phyloP scores from a whole-genome alignment of 2,329 filamentous ascomycete species.

The Allantophomopsis lycopodina region DNA sequence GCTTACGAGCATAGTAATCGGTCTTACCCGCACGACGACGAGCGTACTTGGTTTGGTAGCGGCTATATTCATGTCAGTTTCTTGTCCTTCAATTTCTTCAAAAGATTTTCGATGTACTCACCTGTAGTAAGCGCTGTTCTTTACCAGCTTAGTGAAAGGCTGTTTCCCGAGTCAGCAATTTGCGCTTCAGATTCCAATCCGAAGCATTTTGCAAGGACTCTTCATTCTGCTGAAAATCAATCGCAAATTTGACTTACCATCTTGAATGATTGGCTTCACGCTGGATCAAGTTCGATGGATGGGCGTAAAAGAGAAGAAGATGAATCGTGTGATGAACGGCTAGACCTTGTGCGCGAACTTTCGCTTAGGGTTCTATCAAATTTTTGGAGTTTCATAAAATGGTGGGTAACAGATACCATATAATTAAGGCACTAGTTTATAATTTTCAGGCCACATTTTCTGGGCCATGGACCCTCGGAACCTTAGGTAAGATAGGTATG shows the following conservation, averaged over 20 bases:
- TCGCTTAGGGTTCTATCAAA: slow-evolving; percentile 4
- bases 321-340: too few species aligned
- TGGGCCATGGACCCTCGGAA: too few species aligned
- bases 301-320: slow-evolving; percentile 12
- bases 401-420: slow-evolving; percentile 1
- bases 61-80: slow-evolving; percentile 37
- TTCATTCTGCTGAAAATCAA: slow-evolving; percentile 17
- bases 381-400: slow-evolving; percentile 3
- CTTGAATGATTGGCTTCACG: slow-evolving; percentile 34
- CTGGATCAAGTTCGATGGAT: slow-evolving; percentile 25
- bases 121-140: slow-evolving; percentile 99
- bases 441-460: too few species aligned
- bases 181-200: slow-evolving; percentile 86
- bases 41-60: slow-evolving; percentile 99
- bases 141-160: slow-evolving; percentile 88
- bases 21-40: slow-evolving; percentile 94
- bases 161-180: slow-evolving; percentile 97
- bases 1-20: slow-evolving; percentile 99
- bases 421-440: neutral
- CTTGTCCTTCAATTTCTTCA: neutral
- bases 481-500: too few species aligned
- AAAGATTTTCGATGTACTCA: slow-evolving; percentile 31
- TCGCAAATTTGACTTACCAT: slow-evolving; percentile 46
- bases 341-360: slow-evolving; percentile 6
- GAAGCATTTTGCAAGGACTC: slow-evolving; percentile 99